Evolutionary conservation across 176 grass and related monocot genomes (phyloP), one percentile per base, ranked within the genome.

Genomic region (Luzula sylvatica): DNA sequence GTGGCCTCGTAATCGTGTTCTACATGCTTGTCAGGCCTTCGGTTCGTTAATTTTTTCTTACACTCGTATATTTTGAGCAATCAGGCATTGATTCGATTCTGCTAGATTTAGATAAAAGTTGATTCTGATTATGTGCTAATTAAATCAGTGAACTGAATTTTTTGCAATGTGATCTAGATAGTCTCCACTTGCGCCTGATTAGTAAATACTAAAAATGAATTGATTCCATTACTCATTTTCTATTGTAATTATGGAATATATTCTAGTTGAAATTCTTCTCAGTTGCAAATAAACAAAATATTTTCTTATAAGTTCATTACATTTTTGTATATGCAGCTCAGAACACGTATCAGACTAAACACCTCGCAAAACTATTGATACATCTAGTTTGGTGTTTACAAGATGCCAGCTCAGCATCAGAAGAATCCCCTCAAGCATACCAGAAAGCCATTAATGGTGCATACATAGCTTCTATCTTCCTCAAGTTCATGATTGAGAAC

Each of bases 401-500:
- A 74, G 85, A 90, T 50, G 71, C 67, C 42, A 58, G 58, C 18
- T 65, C 74, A 21, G 32, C 55, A 46, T 80, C 85, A 68, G 56
- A 78, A 55, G 64, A 51, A 74, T 80, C 75, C 21, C 57, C 50
- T 56, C 43, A 46, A 0, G 26, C 55, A 38, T 98, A 82, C 49
- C 75, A 73, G 16, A 98, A 82, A 59, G 78, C 85, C 52, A 75
- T 98, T 55, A 98, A 98, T 87, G 92, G 81, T 74, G 68, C 92
- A 29, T 90, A 90, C 46, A 90, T 98, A 68, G 88, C 92, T 45
- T 98, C 85, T 47, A 64, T 98, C 79, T 90, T 98, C 82, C 86
- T 98, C 59, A 98, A 98, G 56, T 98, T 98, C 72, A 80, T 83
- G 23, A 87, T 98, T 72, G 85, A 98, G 68, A 90, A 87, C 42